Evolutionary conservation across 2,329 filamentous ascomycete species (phyloP), one percentile per base, ranked within the genome.

Genomic region (Keithomyces neogunnii): DNA sequence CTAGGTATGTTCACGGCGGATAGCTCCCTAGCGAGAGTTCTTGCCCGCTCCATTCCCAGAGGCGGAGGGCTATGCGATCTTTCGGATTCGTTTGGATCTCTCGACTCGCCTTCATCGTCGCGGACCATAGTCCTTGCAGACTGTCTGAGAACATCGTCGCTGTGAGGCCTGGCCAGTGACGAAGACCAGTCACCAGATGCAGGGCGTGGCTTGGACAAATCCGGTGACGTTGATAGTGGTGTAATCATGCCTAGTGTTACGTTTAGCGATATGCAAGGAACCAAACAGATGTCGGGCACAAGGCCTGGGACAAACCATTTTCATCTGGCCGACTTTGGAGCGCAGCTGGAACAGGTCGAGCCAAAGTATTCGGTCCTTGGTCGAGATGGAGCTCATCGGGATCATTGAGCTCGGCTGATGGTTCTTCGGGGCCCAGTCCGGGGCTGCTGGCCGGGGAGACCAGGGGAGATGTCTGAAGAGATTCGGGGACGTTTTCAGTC

Each of bases 1-100:
- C 86, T 93, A 5, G 90, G 89, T 53, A 99, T 97, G 63, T 97
- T 96, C 46, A 88, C 93, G 3, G 83, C 85, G 45, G 88, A 88
- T 3, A 99, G 78, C 66, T 91, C 91, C 64, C 89, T 88, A 8
- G 92, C 96, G 9, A 99, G 76, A 31, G 85, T 83, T 63, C 87
- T 82, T 6, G 93, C 93, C 57, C 93, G 83, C 55, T 89, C 83
- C 52, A 95, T 78, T 6, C 91, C 80, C 19, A 91, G 63, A 1
- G 85, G 84, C 5, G 89, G 88, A 0, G 89, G 89, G 59, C 88
- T 95, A n/a, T 79, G 75, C 0, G 90, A 88, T 52, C 87, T 69
- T 45, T 81, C 77, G 1, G 79, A 78, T 36, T 62, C 55, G 4
- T 60, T 54, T 13, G 64, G 38, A 30, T 39, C 60, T 52, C 67